These are phyloP conservation scores for Leptographium wingfieldii DNA, from an alignment of 2,329 filamentous ascomycete species.

Conservation along the genomic window DNA sequence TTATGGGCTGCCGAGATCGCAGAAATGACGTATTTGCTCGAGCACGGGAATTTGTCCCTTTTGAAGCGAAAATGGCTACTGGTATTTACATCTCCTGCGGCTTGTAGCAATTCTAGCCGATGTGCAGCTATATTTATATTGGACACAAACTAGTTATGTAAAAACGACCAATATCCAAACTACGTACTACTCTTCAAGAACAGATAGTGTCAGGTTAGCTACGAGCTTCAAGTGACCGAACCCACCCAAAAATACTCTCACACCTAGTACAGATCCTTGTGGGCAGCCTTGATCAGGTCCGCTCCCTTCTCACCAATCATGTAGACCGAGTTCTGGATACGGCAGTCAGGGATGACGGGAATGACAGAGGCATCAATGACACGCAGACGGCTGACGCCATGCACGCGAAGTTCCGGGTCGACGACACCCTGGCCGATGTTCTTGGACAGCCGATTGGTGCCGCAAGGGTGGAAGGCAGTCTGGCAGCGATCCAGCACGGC, in stretches of 20 bases:
- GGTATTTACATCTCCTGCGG: too few species aligned
- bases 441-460: conserved; percentile 40
- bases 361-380: conserved; percentile 44
- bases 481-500: conserved; percentile 45
- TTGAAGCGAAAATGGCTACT: too few species aligned
- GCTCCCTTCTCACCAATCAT: conserved; percentile 42
- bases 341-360: conserved; percentile 41
- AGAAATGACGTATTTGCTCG: neutral
- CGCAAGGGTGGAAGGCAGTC: conserved; percentile 47
- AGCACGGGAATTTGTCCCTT: neutral
- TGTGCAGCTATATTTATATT: too few species aligned
- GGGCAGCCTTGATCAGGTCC: conserved; percentile 31
- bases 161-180: neutral
- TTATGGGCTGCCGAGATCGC: neutral
- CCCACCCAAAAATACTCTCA: neutral
- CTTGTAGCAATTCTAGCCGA: too few species aligned
- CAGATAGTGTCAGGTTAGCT: neutral
- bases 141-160: too few species aligned
- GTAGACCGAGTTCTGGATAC: conserved; percentile 49
- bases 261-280: conserved; percentile 12
- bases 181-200: neutral
- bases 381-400: conserved; percentile 39
- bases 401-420: conserved; percentile 36
- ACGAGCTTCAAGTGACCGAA: neutral
- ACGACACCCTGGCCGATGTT: conserved; percentile 39